A percentile compares a stretch with the other conserved stretches of the same genome.
Conservation (phyloP, 2,329 filamentous ascomycete genomes). For the Apiospora kogelbergensis region DNA sequence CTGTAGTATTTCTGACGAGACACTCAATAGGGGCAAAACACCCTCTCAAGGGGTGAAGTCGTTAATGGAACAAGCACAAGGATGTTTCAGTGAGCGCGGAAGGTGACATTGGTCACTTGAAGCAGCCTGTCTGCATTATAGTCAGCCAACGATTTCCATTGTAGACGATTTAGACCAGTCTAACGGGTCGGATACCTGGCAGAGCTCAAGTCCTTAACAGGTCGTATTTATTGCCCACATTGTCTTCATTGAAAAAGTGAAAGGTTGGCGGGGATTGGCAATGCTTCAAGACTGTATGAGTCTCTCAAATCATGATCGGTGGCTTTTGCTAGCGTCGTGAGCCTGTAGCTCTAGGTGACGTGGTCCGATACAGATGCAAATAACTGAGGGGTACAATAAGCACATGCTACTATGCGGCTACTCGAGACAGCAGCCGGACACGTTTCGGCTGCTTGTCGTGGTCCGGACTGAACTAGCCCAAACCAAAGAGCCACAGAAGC, state of each 20-base stretch:
- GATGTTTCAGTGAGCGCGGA: neutral
- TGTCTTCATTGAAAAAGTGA: neutral
- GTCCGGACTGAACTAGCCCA: no score
- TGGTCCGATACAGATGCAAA: no score
- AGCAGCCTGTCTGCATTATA: neutral
- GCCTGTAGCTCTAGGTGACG: no score
- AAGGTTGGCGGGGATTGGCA: no score
- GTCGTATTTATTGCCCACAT: neutral
- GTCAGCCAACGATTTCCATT: neutral
- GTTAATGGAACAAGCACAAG: neutral
- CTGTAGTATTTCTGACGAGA: neutral
- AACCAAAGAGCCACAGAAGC: no score
- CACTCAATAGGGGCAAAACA: neutral
- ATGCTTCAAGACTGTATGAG: no score
- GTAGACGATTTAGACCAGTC: neutral
- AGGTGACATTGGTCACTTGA: neutral
- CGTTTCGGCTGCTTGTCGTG: no score
- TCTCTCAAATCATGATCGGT: no score
- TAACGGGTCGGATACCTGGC: neutral
- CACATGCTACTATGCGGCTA: no score
- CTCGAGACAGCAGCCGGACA: no score
- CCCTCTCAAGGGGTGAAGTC: neutral
- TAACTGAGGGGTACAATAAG: no score
- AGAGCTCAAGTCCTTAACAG: neutral
- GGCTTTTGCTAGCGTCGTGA: no score